Base-by-base conservation (phyloP, 768 basidiomycete genomes). In the Mrakia hoshinonis region DNA sequence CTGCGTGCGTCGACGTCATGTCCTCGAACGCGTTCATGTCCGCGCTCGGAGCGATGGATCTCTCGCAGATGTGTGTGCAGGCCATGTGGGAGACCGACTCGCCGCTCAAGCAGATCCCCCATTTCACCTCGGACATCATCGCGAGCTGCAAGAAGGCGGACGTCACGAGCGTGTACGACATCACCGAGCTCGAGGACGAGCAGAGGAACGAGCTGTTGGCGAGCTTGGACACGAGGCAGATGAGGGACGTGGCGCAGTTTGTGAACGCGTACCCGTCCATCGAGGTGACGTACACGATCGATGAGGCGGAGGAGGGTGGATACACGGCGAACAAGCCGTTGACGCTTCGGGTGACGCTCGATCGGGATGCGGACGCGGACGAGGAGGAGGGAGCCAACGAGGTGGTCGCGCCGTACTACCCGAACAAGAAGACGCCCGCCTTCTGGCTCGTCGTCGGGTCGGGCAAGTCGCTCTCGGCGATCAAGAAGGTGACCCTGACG, bases 61-160 rank as follows among this genome's bases (percentile, higher is more conserved):
- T 98, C 60, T 91, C 91, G 11, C 96, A 98, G 80, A 98, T 98
- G 95, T 94, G 92, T 79, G 91, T 97, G 5, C 96, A 98, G 79
- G 92, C 90, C 0, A 87, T 95, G 80, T 98, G 96, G 96, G 95
- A 99, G 78, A 89, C 87, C 12, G 96, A 99, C 79, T 92, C 91
- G 47, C 93, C 94, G 0, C 80, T 98, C 75, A 92, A 90, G 77
- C 95, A 99, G 79, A 89, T 99, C 52, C 96, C 96, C 12, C 93
- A 96, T 80, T 99, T 98, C 80, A 92, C 95, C 75, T 81, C 87
- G 7, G 91, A 95, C 88, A 87, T 89, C 52, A 82, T 98, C 77
- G 85, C 87, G 76, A 86, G 93, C 12, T 97, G 93, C 82, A 89
- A 89, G 77, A 85, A 83, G 0, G 89, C 87, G 9, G 85, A 85